Percentiles rank a stretch among this genome's conserved stretches.
These are phyloP conservation scores for Sarocladium brachiariae DNA, from an alignment of 2,329 filamentous ascomycete genomes.

Conservation along the genomic window DNA sequence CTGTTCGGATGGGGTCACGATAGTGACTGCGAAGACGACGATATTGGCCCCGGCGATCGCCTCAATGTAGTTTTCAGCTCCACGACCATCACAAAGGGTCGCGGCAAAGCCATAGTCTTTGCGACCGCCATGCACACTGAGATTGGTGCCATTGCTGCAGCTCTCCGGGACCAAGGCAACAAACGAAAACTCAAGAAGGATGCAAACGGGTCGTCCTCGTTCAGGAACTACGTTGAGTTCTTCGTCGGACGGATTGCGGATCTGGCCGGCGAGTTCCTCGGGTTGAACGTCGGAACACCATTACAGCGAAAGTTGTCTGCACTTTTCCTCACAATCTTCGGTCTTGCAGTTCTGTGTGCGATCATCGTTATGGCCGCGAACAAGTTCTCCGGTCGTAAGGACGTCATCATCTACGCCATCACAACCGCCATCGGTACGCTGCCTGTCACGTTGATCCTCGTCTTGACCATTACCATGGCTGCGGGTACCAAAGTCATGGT, in stretches of 20 bases:
- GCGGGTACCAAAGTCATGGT: conserved; percentile 44
- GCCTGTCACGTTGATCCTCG: conserved; percentile 37
- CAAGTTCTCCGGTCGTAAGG: conserved; percentile 25
- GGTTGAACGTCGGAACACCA: conserved; percentile 52
- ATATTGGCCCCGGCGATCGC: conserved; percentile 39
- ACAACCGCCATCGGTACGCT: conserved; percentile 38
- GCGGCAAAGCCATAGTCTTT: conserved; percentile 50
- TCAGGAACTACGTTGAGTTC: conserved; percentile 10
- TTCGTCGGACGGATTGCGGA: conserved; percentile 11
- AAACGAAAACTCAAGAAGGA: conserved; percentile 10
- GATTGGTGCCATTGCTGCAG: conserved; percentile 47
- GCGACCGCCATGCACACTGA: conserved; percentile 52
- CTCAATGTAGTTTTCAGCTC: conserved; percentile 51
- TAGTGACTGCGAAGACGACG: conserved; percentile 12
- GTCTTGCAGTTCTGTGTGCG: conserved; percentile 38
- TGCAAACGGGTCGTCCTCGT: conserved; percentile 1
- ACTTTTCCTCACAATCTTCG: conserved; percentile 59
- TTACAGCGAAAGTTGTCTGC: conserved; percentile 61
- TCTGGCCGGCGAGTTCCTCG: conserved; percentile 34
- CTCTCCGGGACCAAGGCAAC: conserved; percentile 21
- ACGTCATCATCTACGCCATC: conserved; percentile 33
- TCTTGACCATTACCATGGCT: conserved; percentile 54
- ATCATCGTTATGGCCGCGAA: conserved; percentile 32
- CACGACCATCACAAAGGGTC: conserved; percentile 49
- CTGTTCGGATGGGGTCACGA: conserved; percentile 21